Evolutionary conservation across 148 eudicot genomes (phyloP).

Genomic region (Camellia japonica): DNA sequence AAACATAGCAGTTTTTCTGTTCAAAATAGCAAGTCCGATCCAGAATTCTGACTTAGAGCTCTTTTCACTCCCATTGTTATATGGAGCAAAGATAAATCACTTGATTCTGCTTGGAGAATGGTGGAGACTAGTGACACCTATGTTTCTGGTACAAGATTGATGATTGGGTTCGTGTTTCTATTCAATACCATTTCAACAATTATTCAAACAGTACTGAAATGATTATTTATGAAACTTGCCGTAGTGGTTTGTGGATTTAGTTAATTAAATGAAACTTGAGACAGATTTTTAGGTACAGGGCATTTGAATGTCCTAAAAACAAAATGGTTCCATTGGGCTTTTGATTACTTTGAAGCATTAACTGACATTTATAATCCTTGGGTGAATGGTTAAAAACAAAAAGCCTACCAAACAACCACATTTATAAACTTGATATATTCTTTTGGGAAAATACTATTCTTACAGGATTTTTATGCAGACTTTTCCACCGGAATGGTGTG

Average conservation of each 20-base stretch:
- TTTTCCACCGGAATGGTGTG: no score
- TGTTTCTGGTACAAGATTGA: constrained; percentile 96
- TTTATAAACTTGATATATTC: not conserved
- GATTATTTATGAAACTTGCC: not conserved
- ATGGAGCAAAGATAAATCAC: constrained; percentile 85
- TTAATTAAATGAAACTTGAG: not conserved
- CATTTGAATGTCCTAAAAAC: not conserved
- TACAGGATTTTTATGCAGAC: no score
- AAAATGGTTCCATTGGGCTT: not conserved
- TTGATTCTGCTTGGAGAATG: constrained; percentile 78
- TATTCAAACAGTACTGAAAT: not conserved
- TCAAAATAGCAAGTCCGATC: constrained; percentile 85
- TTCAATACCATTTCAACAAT: constrained; percentile 25
- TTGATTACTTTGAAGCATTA: not conserved
- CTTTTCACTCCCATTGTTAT: constrained; percentile 62
- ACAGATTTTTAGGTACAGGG: not conserved
- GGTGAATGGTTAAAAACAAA: not conserved
- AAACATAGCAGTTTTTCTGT: constrained; percentile 74
- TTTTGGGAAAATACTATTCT: not conserved
- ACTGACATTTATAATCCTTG: not conserved
- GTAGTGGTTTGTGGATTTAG: not conserved
- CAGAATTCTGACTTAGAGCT: constrained; percentile 51
- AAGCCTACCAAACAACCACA: not conserved
- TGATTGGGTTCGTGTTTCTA: constrained; percentile 62
- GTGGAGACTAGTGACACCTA: constrained; percentile 95